Evolutionary conservation across 2,329 filamentous ascomycete genomes (phyloP).

Genomic region (Penicillium sp.): DNA sequence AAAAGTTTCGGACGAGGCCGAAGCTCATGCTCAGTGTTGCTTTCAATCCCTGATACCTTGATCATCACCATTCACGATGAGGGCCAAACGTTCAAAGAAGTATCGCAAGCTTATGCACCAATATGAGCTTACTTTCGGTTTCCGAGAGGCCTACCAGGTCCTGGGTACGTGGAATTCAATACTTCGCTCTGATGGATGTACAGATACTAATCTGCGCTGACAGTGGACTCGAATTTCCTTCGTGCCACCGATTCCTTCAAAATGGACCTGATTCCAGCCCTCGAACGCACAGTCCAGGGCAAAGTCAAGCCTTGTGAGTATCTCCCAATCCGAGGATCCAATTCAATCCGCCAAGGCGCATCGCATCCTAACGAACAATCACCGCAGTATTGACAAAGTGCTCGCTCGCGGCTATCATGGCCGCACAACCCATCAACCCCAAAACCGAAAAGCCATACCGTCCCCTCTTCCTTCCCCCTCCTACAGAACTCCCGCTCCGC

Average conservation of each 20-base stretch:
- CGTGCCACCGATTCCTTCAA: slow-evolving; percentile 77
- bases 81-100: slow-evolving; percentile 66
- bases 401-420: slow-evolving; percentile 45
- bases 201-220: slow-evolving; percentile 19
- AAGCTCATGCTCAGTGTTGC: slow-evolving; percentile 11
- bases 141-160: slow-evolving; percentile 92
- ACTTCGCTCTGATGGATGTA: slow-evolving; percentile 3
- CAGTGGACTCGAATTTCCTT: slow-evolving; percentile 80
- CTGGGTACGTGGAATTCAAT: slow-evolving; percentile 52
- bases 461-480: slow-evolving; percentile 45
- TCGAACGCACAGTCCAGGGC: slow-evolving; percentile 81
- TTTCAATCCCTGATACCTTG: slow-evolving; percentile 9
- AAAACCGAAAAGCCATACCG: slow-evolving; percentile 40
- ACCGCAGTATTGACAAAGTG: slow-evolving; percentile 70
- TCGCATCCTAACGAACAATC: slow-evolving; percentile 7
- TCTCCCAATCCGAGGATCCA: not conserved
- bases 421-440: slow-evolving; percentile 37
- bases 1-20: slow-evolving; percentile 31
- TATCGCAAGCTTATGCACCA: slow-evolving; percentile 92
- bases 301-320: slow-evolving; percentile 73
- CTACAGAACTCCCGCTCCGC: slow-evolving; percentile 44
- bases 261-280: slow-evolving; percentile 75
- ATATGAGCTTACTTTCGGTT: slow-evolving; percentile 81
- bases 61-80: slow-evolving; percentile 48
- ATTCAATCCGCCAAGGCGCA: not conserved